phyloP scores from a whole-genome alignment of 2,329 filamentous ascomycete genomes.

The Xylaria sp. region DNA sequence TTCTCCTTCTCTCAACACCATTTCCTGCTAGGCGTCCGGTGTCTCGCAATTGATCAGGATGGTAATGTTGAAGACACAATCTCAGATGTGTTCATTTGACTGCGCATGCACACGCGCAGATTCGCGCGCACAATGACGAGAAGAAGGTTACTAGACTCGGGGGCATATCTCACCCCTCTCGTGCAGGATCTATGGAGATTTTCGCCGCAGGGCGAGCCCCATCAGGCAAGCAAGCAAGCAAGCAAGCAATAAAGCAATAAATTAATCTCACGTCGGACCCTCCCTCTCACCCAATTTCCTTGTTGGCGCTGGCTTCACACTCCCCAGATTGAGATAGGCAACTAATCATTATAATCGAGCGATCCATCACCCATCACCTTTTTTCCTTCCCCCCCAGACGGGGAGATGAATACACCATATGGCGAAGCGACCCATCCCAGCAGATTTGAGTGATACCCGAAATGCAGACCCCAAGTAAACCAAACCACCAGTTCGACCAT shows the following conservation, averaged over 20 bases:
- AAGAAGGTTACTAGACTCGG: slow-evolving; percentile 21
- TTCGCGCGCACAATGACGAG: slow-evolving; percentile 2
- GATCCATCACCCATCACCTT: too few relatives aligned
- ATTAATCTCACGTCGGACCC: too few relatives aligned
- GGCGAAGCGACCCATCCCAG: too few relatives aligned
- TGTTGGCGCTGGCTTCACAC: slow-evolving; percentile 12
- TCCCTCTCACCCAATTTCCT: background rate
- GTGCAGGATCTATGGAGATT: slow-evolving; percentile 6
- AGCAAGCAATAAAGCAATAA: slow-evolving; percentile 17
- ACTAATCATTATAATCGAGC: slow-evolving; percentile 28
- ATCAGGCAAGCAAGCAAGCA: too few relatives aligned
- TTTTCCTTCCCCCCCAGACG: too few relatives aligned
- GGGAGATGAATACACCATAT: too few relatives aligned
- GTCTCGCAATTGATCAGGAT: slow-evolving; percentile 9
- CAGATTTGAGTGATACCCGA: too few relatives aligned
- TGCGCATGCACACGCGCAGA: slow-evolving; percentile 3
- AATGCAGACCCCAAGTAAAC: too few relatives aligned
- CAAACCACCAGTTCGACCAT: too few relatives aligned
- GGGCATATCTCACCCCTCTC: slow-evolving; percentile 14
- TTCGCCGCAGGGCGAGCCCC: slow-evolving; percentile 11
- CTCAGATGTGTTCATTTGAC: slow-evolving; percentile 7
- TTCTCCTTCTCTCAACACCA: slow-evolving; percentile 8
- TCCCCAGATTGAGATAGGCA: slow-evolving; percentile 27
- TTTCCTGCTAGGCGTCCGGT: slow-evolving; percentile 18
- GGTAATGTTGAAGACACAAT: slow-evolving; percentile 21